Evolutionary conservation across 78 protist genomes (phyloP), one percentile per base, ranked within the genome.

Genomic region (Dictyostelium firmibasis): DNA sequence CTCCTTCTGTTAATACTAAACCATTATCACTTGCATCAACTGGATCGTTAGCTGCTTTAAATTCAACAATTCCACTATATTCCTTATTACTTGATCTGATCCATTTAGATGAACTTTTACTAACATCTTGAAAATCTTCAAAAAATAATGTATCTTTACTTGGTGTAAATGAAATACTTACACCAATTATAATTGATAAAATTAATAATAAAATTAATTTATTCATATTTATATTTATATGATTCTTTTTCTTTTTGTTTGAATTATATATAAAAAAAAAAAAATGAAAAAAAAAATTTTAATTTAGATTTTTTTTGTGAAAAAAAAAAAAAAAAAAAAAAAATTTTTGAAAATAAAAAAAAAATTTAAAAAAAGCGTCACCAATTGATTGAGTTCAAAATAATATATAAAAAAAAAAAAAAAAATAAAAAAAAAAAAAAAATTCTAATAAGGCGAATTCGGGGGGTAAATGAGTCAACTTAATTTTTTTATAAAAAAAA

Each of bases 81-180:
- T 78, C 81, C 18, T 79, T 11, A 5, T 64, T 10, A 1, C 9
- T 13, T 23, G 78, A 50, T 35, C 53, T 78, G 3, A 89, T 69
- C 94, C 94, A 89, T 64, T 43, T 60, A 0, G 62, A 38, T 13
- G 53, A 20, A 6, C 33, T n/a, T 2, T 25, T 47, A 4, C 38
- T 1, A 27, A 31, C 14, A 41, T 43, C 57, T 81, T 81, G 83
- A 67, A 89, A 81, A 43, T 89, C 94, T 41, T 89, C 94, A 89
- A 89, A 81, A 84, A 81, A 89, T 20, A 89, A 74, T 67, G 94
- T 89, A 47, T 78, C 62, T 50, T 78, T 33, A 25, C 78, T 33
- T 67, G 94, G 87, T n/a, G 87, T 89, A 47, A 89, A 89, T 41
- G 83, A 78, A 10, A 41, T 2, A 14, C 33, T 41, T 18, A 35